Evolutionary conservation across 352 stramenopile genomes (phyloP).

Genomic region (Globisporangium solare): DNA sequence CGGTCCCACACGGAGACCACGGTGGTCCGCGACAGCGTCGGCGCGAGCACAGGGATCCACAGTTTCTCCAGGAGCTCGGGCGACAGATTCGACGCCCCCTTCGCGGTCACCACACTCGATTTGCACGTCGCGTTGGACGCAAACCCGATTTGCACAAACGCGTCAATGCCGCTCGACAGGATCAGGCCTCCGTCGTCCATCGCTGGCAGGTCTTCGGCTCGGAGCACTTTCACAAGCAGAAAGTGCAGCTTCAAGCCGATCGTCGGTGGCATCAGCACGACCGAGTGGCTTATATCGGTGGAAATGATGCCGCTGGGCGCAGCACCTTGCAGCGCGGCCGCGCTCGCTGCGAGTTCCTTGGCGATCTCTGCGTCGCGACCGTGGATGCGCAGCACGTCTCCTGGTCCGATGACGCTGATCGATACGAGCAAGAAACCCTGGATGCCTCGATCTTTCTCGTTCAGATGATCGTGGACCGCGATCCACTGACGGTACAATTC

Average conservation of each 20-base stretch:
- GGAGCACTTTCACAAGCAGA: constrained; percentile 71
- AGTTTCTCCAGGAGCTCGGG: constrained; percentile 76
- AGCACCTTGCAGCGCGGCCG: not conserved
- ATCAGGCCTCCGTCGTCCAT: constrained; percentile 62
- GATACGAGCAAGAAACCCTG: constrained; percentile 77
- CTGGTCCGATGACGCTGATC: constrained; percentile 65
- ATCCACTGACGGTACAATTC: constrained; percentile 90
- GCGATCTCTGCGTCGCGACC: constrained; percentile 66
- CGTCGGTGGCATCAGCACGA: constrained; percentile 68
- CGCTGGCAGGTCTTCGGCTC: constrained; percentile 74
- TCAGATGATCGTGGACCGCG: constrained; percentile 86
- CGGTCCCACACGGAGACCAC: constrained; percentile 77
- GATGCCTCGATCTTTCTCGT: constrained; percentile 74
- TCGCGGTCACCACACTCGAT: constrained; percentile 56
- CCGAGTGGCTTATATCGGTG: constrained; percentile 20
- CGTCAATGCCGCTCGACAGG: constrained; percentile 71
- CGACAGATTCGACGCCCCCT: constrained; percentile 39
- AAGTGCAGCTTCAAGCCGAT: constrained; percentile 80
- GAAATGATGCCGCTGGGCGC: not conserved
- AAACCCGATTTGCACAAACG: constrained; percentile 75
- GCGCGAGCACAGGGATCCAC: constrained; percentile 80
- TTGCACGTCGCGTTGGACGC: constrained; percentile 38
- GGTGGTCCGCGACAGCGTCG: constrained; percentile 73
- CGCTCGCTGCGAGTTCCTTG: constrained; percentile 31
- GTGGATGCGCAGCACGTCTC: constrained; percentile 58